Percentiles rank a stretch among this genome's conserved stretches.
Evolutionary conservation across 2,329 filamentous ascomycete species (phyloP).

Genomic region (Talaromyces marneffei): DNA sequence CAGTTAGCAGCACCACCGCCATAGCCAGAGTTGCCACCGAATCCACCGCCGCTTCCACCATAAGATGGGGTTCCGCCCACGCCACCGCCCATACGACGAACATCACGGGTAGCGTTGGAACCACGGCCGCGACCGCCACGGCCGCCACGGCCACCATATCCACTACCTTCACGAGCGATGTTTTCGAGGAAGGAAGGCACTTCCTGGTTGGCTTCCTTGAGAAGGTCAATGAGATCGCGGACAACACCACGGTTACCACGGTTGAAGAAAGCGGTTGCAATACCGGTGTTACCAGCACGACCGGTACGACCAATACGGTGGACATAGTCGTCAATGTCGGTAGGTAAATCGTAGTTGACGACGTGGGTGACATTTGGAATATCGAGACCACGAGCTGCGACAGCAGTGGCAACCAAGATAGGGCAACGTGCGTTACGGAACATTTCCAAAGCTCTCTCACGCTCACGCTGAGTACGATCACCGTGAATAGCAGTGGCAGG

Average conservation of each 20-base stretch:
- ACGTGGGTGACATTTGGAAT: constrained; percentile 97
- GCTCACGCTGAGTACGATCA: constrained; percentile 96
- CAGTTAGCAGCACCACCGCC: constrained; percentile 22
- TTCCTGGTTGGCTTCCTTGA: constrained; percentile 98
- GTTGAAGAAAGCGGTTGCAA: constrained; percentile 99
- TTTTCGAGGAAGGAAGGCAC: constrained; percentile 91
- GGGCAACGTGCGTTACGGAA: constrained; percentile 95
- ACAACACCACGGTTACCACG: constrained; percentile 97
- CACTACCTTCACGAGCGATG: constrained; percentile 87
- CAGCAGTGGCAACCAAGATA: constrained; percentile 92
- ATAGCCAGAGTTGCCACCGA: constrained; percentile 24
- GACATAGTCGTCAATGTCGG: constrained; percentile 97
- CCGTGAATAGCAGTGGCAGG: constrained; percentile 97
- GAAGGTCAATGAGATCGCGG: constrained; percentile 89
- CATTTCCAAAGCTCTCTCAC: constrained; percentile 94
- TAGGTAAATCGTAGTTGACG: constrained; percentile 98
- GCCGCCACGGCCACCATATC: constrained; percentile 68
- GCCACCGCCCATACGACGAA: constrained; percentile 63
- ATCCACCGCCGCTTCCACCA: constrained; percentile 26
- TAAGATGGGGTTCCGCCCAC: constrained; percentile 34
- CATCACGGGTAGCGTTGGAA: constrained; percentile 70
- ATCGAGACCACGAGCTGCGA: constrained; percentile 85
- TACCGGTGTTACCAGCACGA: constrained; percentile 98
- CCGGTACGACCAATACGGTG: constrained; percentile 99
- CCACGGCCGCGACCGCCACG: constrained; percentile 66